phyloP scores from a whole-genome alignment of 345 rosid genomes.

The Camelina laxa region DNA sequence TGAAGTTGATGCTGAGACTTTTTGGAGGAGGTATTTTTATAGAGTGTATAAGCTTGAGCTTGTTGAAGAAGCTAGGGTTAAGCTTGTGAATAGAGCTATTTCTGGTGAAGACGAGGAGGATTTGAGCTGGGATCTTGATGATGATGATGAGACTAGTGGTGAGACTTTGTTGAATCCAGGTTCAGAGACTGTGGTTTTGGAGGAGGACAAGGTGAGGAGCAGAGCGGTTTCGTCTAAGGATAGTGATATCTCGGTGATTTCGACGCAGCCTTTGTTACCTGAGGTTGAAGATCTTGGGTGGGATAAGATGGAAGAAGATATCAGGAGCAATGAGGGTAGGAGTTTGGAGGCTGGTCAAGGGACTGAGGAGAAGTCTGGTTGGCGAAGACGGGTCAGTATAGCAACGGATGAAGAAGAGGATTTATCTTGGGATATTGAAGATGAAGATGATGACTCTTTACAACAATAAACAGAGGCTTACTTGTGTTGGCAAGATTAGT shows the following conservation, averaged over 20 bases:
- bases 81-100: slow-evolving; percentile 65
- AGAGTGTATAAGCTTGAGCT: slow-evolving; percentile 57
- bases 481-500: slow-evolving; percentile 17
- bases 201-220: slow-evolving; percentile 43
- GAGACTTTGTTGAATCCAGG: neutral
- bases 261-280: slow-evolving; percentile 55
- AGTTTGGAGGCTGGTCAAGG: slow-evolving; percentile 25
- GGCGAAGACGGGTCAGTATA: slow-evolving; percentile 54
- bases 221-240: slow-evolving; percentile 58
- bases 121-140: slow-evolving; percentile 82
- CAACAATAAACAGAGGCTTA: slow-evolving; percentile 31
- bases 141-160: slow-evolving; percentile 42
- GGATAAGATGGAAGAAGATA: slow-evolving; percentile 79
- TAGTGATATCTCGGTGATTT: slow-evolving; percentile 69
- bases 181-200: slow-evolving; percentile 32
- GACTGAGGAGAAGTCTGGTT: slow-evolving; percentile 47
- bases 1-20: slow-evolving; percentile 54
- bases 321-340: slow-evolving; percentile 51
- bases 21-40: slow-evolving; percentile 73
- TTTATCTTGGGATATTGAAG: slow-evolving; percentile 89
- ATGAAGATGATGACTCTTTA: slow-evolving; percentile 46
- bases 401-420: slow-evolving; percentile 64
- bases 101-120: slow-evolving; percentile 71
- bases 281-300: slow-evolving; percentile 80
- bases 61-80: slow-evolving; percentile 70